phyloP scores from a whole-genome alignment of 2,329 filamentous ascomycete species.

The Fusarium sp. region DNA sequence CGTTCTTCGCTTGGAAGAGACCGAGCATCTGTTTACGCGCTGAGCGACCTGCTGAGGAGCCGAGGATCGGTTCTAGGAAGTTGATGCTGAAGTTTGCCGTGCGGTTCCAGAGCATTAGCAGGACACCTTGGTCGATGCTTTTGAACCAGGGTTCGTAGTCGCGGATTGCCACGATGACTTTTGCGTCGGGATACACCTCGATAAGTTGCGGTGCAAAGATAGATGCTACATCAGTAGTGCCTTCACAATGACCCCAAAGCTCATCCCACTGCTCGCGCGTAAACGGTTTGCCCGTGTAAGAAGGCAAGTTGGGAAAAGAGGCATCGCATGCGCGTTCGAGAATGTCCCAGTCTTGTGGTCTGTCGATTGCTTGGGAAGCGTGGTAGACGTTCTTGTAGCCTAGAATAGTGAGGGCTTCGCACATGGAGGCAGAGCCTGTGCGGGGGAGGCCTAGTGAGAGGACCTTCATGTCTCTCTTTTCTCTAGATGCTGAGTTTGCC shows the following conservation, averaged over 20 bases:
- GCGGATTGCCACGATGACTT: conserved; percentile 49
- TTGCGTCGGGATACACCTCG: conserved; percentile 48
- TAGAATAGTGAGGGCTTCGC: conserved; percentile 47
- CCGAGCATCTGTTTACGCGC: conserved; percentile 46
- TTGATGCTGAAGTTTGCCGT: conserved; percentile 30
- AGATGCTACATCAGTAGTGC: conserved; percentile 46
- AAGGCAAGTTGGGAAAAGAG: conserved; percentile 41
- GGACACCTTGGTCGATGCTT: conserved; percentile 48
- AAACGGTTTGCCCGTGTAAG: conserved; percentile 45
- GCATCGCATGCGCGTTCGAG: conserved; percentile 48
- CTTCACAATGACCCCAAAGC: conserved; percentile 48
- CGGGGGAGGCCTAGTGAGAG: conserved; percentile 48
- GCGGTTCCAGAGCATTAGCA: conserved; percentile 41
- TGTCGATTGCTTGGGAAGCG: conserved; percentile 41
- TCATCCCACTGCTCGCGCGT: conserved; percentile 49
- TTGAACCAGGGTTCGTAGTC: conserved; percentile 49
- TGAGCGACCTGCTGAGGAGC: conserved; percentile 40
- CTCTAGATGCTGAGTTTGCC: background rate
- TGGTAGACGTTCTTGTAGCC: conserved; percentile 52
- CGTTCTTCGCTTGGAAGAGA: conserved; percentile 40
- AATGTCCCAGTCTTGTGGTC: conserved; percentile 39
- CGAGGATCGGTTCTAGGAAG: conserved; percentile 48
- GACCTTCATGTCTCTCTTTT: conserved; percentile 45
- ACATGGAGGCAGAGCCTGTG: conserved; percentile 51
- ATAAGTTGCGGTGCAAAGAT: conserved; percentile 47